Evolutionary conservation across 176 grass and related monocot species (phyloP).

Genomic region (Paspalum notatum): DNA sequence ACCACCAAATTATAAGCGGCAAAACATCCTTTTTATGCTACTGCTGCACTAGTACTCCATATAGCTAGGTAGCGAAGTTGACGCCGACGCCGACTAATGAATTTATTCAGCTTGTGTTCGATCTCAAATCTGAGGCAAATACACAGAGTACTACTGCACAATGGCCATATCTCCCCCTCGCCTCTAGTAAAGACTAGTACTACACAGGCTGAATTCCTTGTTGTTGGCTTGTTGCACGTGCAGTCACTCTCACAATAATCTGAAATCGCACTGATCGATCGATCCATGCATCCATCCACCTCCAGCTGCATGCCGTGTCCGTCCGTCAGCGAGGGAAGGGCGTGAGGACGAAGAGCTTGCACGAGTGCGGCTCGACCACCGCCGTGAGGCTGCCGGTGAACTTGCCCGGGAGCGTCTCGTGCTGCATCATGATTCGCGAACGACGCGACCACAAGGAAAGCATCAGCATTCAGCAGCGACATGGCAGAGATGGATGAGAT

Average conservation of each 20-base stretch:
- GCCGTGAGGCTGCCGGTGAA: slow-evolving; percentile 49
- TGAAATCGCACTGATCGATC: neutral
- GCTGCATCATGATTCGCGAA: too few species aligned
- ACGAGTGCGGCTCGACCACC: slow-evolving; percentile 54
- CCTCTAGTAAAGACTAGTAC: too few species aligned
- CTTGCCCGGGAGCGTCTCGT: slow-evolving; percentile 45
- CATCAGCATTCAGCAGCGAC: too few species aligned
- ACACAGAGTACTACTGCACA: too few species aligned
- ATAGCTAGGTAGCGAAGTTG: slow-evolving; percentile 1
- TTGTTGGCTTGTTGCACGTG: neutral
- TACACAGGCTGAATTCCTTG: neutral
- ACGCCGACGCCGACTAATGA: neutral
- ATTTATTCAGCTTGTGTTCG: neutral
- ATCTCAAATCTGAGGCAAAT: neutral
- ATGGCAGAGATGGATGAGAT: neutral
- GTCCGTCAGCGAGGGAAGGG: slow-evolving; percentile 21
- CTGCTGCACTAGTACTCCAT: too few species aligned
- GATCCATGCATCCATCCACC: too few species aligned
- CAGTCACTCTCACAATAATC: neutral
- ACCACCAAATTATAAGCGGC: too few species aligned
- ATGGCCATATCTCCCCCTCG: too few species aligned
- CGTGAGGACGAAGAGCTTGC: slow-evolving; percentile 69
- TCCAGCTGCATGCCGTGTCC: too few species aligned
- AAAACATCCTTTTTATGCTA: too few species aligned
- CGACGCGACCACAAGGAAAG: too few species aligned